Percentiles rank a stretch among this genome's conserved stretches.
Conservation (phyloP, 371 early-diverging fungal genomes). For the Mucor irregularis region DNA sequence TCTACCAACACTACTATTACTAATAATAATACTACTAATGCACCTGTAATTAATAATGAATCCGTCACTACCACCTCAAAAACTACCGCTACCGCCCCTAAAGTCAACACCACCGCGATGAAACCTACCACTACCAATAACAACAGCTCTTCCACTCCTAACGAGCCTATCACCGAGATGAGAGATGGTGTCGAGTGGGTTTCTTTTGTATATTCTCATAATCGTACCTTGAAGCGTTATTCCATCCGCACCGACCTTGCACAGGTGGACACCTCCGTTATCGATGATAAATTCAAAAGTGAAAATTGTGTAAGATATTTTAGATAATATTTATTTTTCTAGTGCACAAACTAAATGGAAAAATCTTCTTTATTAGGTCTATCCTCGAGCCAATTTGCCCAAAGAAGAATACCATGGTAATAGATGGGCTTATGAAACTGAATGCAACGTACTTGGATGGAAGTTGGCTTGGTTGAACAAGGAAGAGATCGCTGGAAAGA, state of each 20-base stretch:
- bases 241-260: constrained; percentile 82
- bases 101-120: not conserved
- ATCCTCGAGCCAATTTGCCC: constrained; percentile 72
- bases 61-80: not conserved
- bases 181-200: constrained; percentile 71
- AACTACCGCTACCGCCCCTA: not conserved
- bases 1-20: not conserved
- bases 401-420: constrained; percentile 79
- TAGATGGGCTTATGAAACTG: constrained; percentile 92
- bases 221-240: constrained; percentile 66
- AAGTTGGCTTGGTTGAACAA: constrained; percentile 85
- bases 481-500: constrained; percentile 78
- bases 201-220: constrained; percentile 67
- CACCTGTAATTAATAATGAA: not conserved
- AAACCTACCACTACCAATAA: constrained; percentile 13
- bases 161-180: constrained; percentile 47
- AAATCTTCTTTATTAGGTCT: constrained; percentile 38
- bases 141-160: constrained; percentile 13
- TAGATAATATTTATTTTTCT: too few species aligned
- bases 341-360: too few species aligned
- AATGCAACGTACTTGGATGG: constrained; percentile 90
- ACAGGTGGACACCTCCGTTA: constrained; percentile 51
- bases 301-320: constrained; percentile 72
- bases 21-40: not conserved
- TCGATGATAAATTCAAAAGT: constrained; percentile 74